Evolutionary conservation across 1,284 basidiomycete species (phyloP), one percentile per base, ranked within the genome.

Genomic region (Uromyces viciae-fabae): DNA sequence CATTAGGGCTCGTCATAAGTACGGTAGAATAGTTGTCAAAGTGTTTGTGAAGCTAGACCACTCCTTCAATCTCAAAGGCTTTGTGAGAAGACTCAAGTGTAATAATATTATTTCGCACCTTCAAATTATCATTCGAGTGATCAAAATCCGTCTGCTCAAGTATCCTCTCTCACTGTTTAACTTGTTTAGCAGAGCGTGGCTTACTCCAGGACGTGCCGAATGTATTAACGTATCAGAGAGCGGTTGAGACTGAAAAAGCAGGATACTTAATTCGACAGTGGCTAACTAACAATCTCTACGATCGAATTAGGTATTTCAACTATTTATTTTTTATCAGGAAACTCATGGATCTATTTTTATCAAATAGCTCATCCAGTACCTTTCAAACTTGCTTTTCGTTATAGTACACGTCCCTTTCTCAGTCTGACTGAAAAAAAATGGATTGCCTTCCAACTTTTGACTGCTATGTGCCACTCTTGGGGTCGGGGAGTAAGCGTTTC

Each of bases 191-290:
- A 66, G 94, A 98, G 84, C 89, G 94, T 82, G 95, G 98, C 82
- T 90, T 91, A 0, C 88, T 99, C 8, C 87, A 89, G 5, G 93
- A 95, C 85, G 91, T 98, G 46, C 89, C 92, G 1, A 97, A 97
- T 86, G 90, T 96, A 11, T 93, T 96, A 85, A 92, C 91, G 58
- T 97, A 96, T 85, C 94, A 96, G 83, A 89, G 91, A 0, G 94
- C 96, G 82, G 90, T 94, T 19, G 97, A 99, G 87, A 98, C 95
- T 0, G 96, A 98, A 82, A 94, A 93, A 85, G 96, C 95, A 9
- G 97, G 94, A 0, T 99, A 98, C 86, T 90, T 98, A 52, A 91
- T 98, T 81, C 89, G 96, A 36, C 96, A 98, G 86, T 99, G 94
- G 94, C 89, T 95, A 15, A 93, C 94, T 5, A 95, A 93, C 84